phyloP scores from a whole-genome alignment of 2,329 filamentous ascomycete species.

The Amylocarpus encephaloides region DNA sequence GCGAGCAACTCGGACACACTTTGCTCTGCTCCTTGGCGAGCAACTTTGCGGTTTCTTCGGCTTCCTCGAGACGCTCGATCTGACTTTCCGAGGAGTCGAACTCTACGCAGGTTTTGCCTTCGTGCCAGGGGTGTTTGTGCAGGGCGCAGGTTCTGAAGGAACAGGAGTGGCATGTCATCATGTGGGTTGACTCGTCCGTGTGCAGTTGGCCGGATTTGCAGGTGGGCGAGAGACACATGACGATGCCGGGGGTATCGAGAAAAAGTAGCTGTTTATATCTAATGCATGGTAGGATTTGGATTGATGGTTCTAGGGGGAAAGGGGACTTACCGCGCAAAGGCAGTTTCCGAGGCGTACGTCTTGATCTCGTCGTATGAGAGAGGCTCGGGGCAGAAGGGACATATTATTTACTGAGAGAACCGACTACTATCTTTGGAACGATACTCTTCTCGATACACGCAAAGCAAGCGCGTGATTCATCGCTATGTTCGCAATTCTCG shows the following conservation, averaged over 20 bases:
- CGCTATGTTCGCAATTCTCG: conserved; percentile 7
- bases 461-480: conserved; percentile 7
- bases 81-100: conserved; percentile 20
- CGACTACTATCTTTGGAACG: conserved; percentile 3
- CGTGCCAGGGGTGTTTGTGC: conserved; percentile 24
- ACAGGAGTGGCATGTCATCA: conserved; percentile 21
- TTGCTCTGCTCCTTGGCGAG: conserved; percentile 15
- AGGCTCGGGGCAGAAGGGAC: conserved; percentile 11
- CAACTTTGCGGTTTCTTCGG: conserved; percentile 22
- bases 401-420: conserved; percentile 7
- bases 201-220: conserved; percentile 19
- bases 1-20: conserved; percentile 19
- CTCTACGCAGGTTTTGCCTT: conserved; percentile 19
- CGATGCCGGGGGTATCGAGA: conserved; percentile 6
- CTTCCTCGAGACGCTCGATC: conserved; percentile 23
- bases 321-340: conserved; percentile 11
- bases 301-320: background rate
- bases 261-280: conserved; percentile 18
- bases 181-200: conserved; percentile 4
- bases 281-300: background rate
- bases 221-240: conserved; percentile 17
- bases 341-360: conserved; percentile 9
- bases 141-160: conserved; percentile 17
- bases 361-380: conserved; percentile 11
- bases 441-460: conserved; percentile 10